These are phyloP conservation scores for Stereum hirsutum DNA, from an alignment of 1,284 basidiomycete species.

Conservation along the genomic window DNA sequence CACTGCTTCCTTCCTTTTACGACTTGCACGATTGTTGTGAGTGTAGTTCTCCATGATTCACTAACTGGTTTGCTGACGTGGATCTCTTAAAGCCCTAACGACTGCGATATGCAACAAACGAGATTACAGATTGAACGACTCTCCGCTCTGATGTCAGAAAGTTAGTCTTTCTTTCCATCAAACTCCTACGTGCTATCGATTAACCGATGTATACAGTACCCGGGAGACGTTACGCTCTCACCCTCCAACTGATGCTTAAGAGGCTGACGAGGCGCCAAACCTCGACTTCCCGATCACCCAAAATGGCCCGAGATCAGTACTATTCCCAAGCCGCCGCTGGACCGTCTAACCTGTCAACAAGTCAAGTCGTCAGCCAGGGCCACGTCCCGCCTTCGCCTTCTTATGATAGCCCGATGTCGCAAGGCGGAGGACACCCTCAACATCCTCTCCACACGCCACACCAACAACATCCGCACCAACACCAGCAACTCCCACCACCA, in stretches of 20 bases:
- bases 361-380: conserved; percentile 13
- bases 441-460: too few relatives aligned
- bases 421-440: too few relatives aligned
- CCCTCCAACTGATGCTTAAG: conserved; percentile 81
- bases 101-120: conserved; percentile 72
- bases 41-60: conserved; percentile 16
- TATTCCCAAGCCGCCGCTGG: conserved; percentile 18
- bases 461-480: too few relatives aligned
- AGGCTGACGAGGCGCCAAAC: conserved; percentile 62
- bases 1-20: conserved; percentile 80
- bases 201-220: conserved; percentile 46
- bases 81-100: conserved; percentile 52
- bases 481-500: conserved; percentile 17
- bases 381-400: too few relatives aligned
- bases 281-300: conserved; percentile 52
- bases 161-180: conserved; percentile 37
- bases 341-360: conserved; percentile 12
- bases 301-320: conserved; percentile 34
- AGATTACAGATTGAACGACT: conserved; percentile 73
- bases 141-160: conserved; percentile 64
- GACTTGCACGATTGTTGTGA: conserved; percentile 79
- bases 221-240: conserved; percentile 82
- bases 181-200: too few relatives aligned
- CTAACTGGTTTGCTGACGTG: conserved; percentile 1
- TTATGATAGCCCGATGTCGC: too few relatives aligned